Evolutionary conservation across 1,284 basidiomycete genomes (phyloP), one percentile per base, ranked within the genome.

Genomic region (Volvariella volvacea): DNA sequence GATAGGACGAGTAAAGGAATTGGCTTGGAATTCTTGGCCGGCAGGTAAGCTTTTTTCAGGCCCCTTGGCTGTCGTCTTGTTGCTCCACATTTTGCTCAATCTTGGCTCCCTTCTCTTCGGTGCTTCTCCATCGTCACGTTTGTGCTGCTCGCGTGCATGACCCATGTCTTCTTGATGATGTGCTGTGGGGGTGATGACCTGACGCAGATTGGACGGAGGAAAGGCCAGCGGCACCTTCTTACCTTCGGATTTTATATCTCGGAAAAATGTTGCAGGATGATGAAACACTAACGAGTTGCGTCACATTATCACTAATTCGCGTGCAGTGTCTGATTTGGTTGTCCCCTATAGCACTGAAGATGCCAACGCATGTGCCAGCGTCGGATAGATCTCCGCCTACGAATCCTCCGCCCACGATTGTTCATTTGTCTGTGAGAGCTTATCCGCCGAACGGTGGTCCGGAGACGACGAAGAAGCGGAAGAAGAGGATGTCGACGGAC

Each of bases 251-350:
- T 32, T 66, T 92, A 1, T 81, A 90, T 60, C 70, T 91, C 10
- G 90, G 90, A n/a, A 80, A 83, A 57, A 83, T 92, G 57, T 64
- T 92, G 33, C 81, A 87, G 55, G 89, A 92, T 56, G 88, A 92
- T 38, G 86, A 90, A 45, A 87, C 81, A 3, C 68, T 92, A 33
- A 57, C 71, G 16, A 75, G 87, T 89, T 36, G 34, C 6, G 34
- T 36, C 4, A 6, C 53, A 57, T 83, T 78, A n/a, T 43, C 48
- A 33, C 34, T 42, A 40, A 39, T 37, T 32, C 25, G 37, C 17
- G 12, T 19, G 25, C 36, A 43, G 43, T 22, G 6, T 31, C 21
- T 30, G 30, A 6, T 12, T 15, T 41, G 20, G 37, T 22, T 25
- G 42, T 17, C 21, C 16, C 3, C 48, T 41, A 22, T 50, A 80